Evolutionary conservation across 805 yeast species (phyloP).

Genomic region (Teunomyces stri): DNA sequence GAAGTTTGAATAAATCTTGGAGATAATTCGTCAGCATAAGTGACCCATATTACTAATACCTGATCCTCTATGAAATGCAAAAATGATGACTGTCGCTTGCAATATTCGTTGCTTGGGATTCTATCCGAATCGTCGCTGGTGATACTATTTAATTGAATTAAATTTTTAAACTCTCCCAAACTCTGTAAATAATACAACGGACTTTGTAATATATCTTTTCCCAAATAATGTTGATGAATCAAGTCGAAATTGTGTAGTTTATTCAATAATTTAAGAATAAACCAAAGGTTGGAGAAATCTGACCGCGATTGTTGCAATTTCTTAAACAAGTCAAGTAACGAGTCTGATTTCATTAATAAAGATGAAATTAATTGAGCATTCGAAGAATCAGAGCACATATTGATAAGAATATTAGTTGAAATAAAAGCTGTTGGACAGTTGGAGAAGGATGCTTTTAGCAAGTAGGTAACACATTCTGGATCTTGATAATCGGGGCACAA

Average conservation of each 20-base stretch:
- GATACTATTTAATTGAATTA: not conserved
- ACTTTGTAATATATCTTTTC: not conserved
- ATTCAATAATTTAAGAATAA: not conserved
- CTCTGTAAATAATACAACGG: not conserved
- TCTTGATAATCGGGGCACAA: not conserved
- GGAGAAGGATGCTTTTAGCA: not conserved
- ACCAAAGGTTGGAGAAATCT: not conserved
- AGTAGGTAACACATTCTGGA: not conserved
- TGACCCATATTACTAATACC: conserved; percentile 2
- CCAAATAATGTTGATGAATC: not conserved
- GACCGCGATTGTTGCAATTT: not conserved
- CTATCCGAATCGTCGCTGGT: not conserved
- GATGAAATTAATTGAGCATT: not conserved
- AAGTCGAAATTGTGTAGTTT: not conserved
- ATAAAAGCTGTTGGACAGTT: not conserved
- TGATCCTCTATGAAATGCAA: conserved; percentile 1
- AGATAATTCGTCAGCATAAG: not conserved
- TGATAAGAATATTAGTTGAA: not conserved
- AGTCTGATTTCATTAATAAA: not conserved
- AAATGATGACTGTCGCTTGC: not conserved
- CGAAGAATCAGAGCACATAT: not conserved
- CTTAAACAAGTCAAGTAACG: not conserved
- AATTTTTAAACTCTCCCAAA: not conserved
- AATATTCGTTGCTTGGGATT: not conserved
- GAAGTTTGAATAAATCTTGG: not conserved